These are phyloP conservation scores for Mycocalia duriaeana DNA, from an alignment of 1,284 basidiomycete genomes.

Conservation along the genomic window DNA sequence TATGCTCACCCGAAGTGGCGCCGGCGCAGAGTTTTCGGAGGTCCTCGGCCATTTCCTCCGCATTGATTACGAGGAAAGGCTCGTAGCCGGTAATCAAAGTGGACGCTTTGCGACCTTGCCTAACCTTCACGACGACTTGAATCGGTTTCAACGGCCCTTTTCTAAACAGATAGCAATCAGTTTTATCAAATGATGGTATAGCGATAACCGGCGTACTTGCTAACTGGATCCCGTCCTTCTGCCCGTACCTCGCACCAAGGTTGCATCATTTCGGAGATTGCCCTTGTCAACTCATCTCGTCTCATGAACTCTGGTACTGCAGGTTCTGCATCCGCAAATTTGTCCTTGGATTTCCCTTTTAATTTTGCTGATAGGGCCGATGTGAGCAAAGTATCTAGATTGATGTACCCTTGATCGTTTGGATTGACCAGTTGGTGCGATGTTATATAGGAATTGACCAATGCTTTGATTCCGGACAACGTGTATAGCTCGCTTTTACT, in stretches of 20 bases:
- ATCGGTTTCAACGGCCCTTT: slow-evolving; percentile 75
- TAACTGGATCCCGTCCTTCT: slow-evolving; percentile 45
- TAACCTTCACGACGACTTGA: slow-evolving; percentile 60
- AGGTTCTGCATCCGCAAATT: too few species aligned
- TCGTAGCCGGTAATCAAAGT: slow-evolving; percentile 80
- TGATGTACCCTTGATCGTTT: slow-evolving; percentile 64
- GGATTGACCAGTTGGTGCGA: slow-evolving; percentile 61
- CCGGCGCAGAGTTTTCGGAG: not conserved
- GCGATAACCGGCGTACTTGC: slow-evolving; percentile 41
- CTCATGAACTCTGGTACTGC: too few species aligned
- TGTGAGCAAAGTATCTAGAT: slow-evolving; percentile 52
- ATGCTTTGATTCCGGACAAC: slow-evolving; percentile 45
- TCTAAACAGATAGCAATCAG: slow-evolving; percentile 32
- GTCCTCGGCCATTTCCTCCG: slow-evolving; percentile 33
- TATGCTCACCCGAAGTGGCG: not conserved
- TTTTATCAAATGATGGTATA: slow-evolving; percentile 1
- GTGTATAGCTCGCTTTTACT: too few species aligned
- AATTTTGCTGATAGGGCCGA: too few species aligned
- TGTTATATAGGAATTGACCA: slow-evolving; percentile 61
- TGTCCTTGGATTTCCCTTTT: too few species aligned
- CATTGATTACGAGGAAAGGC: slow-evolving; percentile 57
- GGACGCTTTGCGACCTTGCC: slow-evolving; percentile 73
- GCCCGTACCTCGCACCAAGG: slow-evolving; percentile 59
- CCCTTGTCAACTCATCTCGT: slow-evolving; percentile 62
- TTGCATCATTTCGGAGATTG: slow-evolving; percentile 63